Base-by-base conservation (phyloP, 306 rosid genomes). In the Sesbania bispinosa region DNA sequence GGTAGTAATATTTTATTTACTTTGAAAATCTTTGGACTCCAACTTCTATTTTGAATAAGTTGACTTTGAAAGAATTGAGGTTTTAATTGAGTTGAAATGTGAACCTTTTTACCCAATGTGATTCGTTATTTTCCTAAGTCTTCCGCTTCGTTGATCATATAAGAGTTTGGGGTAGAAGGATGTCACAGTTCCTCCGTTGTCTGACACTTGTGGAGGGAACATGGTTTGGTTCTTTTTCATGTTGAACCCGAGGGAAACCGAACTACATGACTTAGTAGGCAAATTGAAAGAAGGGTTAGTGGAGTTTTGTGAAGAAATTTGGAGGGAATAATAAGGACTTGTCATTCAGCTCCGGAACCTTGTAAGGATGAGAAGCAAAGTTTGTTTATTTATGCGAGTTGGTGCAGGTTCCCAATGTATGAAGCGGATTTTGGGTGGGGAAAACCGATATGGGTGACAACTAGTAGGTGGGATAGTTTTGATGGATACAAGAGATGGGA, bases 401-500 rank as follows among this genome's bases (percentile, higher is more conserved):
- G 83, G 91, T 84, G 88, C 11, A 30, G 75, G 50, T 65, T 76
- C 50, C 66, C 77, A 4, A 16, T 36, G 36, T 86, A 79, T 0
- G 81, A 76, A 21, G 79, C 70, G 0, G 83, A 86, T 62, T 86
- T 86, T 50, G 88, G 91, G 14, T 81, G 84, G 86, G 86, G 80
- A 11, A 75, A 78, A 20, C 86, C 88, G 18, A 19, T 39, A 26
- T 81, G 88, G 88, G 80, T 52, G 52, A 69, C 48, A 3, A 41
- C n/a, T 41, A 50, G 19, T n/a, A 27, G 64, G 10, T 60, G 3
- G 4, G 0, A 3, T 79, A 0, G 1, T 78, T 23, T 47, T 84
- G 58, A 65, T 78, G 80, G 84, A 84, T 61, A 13, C 55, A 0
- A 78, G 52, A 60, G 69, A 27, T 71, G 78, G 88, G 2, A 58